Conservation (phyloP, 2,329 filamentous ascomycete species). For the Proliferodiscus dingleyae region DNA sequence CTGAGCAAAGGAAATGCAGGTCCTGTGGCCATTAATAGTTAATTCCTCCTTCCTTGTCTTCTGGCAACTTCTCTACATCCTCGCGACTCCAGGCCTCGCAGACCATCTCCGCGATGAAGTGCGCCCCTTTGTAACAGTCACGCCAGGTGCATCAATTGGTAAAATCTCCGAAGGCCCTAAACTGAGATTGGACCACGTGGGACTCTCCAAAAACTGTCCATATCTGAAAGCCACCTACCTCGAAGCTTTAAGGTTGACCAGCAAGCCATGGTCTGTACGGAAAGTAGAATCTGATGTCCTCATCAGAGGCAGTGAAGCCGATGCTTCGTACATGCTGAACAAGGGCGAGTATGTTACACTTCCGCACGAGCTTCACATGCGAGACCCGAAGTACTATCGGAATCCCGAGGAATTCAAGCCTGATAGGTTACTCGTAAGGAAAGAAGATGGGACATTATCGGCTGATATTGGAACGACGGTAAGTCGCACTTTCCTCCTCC, state of each 20-base stretch:
- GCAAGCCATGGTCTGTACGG: conserved; percentile 38
- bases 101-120: conserved; percentile 42
- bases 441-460: conserved; percentile 27
- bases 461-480: conserved; percentile 39
- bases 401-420: conserved; percentile 39
- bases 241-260: conserved; percentile 41
- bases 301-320: conserved; percentile 19
- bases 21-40: conserved; percentile 51
- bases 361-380: conserved; percentile 40
- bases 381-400: conserved; percentile 36
- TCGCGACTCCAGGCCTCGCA: conserved; percentile 36
- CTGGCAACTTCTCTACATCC: conserved; percentile 45
- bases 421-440: conserved; percentile 41
- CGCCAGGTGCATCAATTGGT: conserved; percentile 28
- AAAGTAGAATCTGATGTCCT: conserved; percentile 35
- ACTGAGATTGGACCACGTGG: conserved; percentile 37
- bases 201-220: conserved; percentile 39
- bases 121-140: conserved; percentile 36
- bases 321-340: conserved; percentile 36
- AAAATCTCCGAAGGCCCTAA: conserved; percentile 30
- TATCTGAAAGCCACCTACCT: conserved; percentile 42
- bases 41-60: conserved; percentile 48
- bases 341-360: conserved; percentile 40
- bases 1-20: no score
- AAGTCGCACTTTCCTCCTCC: not conserved